phyloP scores from a whole-genome alignment of 2,329 filamentous ascomycete genomes.

The Talaromyces atroroseus region DNA sequence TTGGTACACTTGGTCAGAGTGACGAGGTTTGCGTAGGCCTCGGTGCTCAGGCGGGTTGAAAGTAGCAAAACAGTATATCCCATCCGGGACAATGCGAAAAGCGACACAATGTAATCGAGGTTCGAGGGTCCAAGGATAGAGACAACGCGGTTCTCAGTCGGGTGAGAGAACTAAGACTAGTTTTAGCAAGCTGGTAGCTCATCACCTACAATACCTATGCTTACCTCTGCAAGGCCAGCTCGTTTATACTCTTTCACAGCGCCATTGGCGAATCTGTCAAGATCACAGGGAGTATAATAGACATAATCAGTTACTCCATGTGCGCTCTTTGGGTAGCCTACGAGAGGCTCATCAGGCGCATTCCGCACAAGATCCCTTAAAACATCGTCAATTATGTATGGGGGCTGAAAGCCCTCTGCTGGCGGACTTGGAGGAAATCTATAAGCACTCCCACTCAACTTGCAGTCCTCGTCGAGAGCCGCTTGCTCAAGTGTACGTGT shows the following conservation, averaged over 20 bases:
- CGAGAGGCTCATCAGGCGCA: not conserved
- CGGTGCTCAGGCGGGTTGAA: not conserved
- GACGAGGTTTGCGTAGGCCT: not conserved
- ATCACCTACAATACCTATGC: too few species aligned
- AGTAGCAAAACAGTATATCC: slow-evolving; percentile 2
- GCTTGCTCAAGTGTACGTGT: too few species aligned
- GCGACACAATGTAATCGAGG: not conserved
- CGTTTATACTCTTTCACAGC: too few species aligned
- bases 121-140: not conserved
- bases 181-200: too few species aligned
- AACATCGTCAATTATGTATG: not conserved
- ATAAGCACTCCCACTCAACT: not conserved
- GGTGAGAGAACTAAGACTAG: too few species aligned
- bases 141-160: not conserved
- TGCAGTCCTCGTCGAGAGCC: not conserved
- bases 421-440: not conserved
- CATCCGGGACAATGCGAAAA: not conserved
- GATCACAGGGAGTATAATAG: not conserved
- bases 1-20: not conserved
- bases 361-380: too few species aligned
- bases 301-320: not conserved
- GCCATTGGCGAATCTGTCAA: not conserved
- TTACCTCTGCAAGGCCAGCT: too few species aligned
- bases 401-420: not conserved
- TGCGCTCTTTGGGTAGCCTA: not conserved